Evolutionary conservation across 129 eudicot species (phyloP).

Genomic region (Gnaphalium uliginosum): DNA sequence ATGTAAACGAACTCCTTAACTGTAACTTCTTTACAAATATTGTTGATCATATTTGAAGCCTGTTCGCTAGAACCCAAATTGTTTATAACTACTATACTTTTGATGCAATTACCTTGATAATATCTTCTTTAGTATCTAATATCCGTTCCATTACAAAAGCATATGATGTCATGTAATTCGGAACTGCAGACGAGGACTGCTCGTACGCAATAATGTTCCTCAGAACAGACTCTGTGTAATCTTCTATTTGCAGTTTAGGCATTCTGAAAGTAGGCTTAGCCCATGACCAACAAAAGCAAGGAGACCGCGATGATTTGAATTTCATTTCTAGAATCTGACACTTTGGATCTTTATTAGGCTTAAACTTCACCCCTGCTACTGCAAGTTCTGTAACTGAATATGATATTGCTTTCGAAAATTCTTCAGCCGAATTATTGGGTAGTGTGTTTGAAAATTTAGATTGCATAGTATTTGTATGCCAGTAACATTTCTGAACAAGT

Average conservation of each 20-base stretch:
- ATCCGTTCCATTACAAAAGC: conserved; percentile 2
- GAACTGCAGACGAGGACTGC: conserved; percentile 6
- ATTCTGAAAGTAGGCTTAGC: background rate
- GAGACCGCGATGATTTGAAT: background rate
- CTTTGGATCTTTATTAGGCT: background rate
- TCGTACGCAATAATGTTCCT: conserved; percentile 23
- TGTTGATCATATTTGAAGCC: too few species aligned
- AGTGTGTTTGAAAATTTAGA: too few species aligned
- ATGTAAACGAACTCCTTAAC: too few species aligned
- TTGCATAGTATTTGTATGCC: too few species aligned
- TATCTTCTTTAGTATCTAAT: too few species aligned
- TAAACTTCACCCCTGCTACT: conserved; percentile 13
- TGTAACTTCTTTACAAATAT: too few species aligned
- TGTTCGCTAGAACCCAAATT: too few species aligned
- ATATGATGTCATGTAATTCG: conserved; percentile 18
- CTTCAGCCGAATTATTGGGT: background rate
- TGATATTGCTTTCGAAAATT: background rate
- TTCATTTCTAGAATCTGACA: background rate
- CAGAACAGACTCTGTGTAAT: conserved; percentile 10
- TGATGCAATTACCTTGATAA: too few species aligned
- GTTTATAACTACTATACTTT: too few species aligned
- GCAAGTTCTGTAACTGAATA: conserved; percentile 11
- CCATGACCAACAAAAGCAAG: background rate
- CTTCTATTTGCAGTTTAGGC: background rate
- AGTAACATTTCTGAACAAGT: too few species aligned